Percentiles rank a stretch among this genome's conserved stretches.
Conservation (phyloP, 2,329 filamentous ascomycete genomes). For the Microcyclospora pomicola region DNA sequence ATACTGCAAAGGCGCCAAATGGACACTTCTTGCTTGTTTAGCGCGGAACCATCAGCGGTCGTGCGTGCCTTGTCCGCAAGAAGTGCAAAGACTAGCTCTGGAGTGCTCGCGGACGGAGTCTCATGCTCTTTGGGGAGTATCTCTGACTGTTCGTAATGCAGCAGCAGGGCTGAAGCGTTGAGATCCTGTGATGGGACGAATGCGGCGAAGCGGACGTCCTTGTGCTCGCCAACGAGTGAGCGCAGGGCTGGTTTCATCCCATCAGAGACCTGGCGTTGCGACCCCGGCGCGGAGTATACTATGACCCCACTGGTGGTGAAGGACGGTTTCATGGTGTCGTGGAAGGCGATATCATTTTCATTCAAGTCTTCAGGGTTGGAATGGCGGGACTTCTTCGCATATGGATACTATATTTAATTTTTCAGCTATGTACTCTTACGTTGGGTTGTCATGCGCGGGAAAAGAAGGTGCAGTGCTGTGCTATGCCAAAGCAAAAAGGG, state of each 20-base stretch:
- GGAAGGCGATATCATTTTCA: constrained; percentile 52
- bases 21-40: constrained; percentile 48
- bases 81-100: constrained; percentile 35
- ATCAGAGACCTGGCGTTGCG: constrained; percentile 29
- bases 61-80: constrained; percentile 27
- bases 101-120: constrained; percentile 45
- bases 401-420: constrained; percentile 18
- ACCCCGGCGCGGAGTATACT: constrained; percentile 44
- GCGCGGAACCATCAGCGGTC: constrained; percentile 2
- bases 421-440: constrained; percentile 22
- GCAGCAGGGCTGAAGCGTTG: constrained; percentile 10
- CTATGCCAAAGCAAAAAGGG: background rate
- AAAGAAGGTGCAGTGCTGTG: background rate
- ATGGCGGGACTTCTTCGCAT: constrained; percentile 17
- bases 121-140: no score
- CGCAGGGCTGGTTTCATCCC: constrained; percentile 42
- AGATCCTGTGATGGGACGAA: constrained; percentile 38
- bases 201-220: constrained; percentile 51
- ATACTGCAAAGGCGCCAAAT: constrained; percentile 81
- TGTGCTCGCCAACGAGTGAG: constrained; percentile 48
- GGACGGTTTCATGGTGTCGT: constrained; percentile 59
- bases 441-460: constrained; percentile 2
- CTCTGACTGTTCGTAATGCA: no score
- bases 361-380: constrained; percentile 48
- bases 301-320: constrained; percentile 67